These are phyloP conservation scores for Fusarium liriodendri DNA, from an alignment of 2,329 filamentous ascomycete genomes.

Conservation along the genomic window DNA sequence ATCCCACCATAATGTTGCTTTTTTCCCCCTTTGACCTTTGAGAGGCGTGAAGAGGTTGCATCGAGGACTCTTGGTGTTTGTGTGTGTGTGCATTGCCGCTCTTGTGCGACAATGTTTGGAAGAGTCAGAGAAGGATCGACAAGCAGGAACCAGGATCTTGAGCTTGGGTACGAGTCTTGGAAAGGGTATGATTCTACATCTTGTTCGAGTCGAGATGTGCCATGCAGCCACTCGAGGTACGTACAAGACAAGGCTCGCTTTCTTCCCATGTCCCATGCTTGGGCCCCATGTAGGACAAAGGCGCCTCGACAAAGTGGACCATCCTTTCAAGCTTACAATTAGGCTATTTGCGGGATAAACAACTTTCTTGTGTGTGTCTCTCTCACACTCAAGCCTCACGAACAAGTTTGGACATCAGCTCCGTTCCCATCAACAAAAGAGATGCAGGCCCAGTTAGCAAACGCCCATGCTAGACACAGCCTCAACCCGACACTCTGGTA, in stretches of 20 bases:
- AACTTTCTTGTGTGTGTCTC: not conserved
- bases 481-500: not conserved
- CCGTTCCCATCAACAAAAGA: not conserved
- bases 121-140: not conserved
- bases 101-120: constrained; percentile 19
- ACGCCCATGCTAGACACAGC: not conserved
- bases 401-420: not conserved
- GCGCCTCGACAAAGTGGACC: not conserved
- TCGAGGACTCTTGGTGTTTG: not conserved
- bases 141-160: not conserved
- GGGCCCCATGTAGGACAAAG: constrained; percentile 8
- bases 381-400: not conserved
- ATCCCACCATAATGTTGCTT: constrained; percentile 8
- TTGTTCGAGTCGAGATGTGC: not conserved
- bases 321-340: not conserved
- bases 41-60: not conserved
- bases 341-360: not conserved
- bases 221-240: not conserved
- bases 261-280: not conserved
- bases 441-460: not conserved
- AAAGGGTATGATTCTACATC: constrained; percentile 1
- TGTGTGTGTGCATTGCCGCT: not conserved
- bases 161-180: not conserved
- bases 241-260: not conserved
- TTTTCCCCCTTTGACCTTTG: not conserved